phyloP scores from a whole-genome alignment of 1,284 basidiomycete genomes.

The Exobasidium cylindrosporum region DNA sequence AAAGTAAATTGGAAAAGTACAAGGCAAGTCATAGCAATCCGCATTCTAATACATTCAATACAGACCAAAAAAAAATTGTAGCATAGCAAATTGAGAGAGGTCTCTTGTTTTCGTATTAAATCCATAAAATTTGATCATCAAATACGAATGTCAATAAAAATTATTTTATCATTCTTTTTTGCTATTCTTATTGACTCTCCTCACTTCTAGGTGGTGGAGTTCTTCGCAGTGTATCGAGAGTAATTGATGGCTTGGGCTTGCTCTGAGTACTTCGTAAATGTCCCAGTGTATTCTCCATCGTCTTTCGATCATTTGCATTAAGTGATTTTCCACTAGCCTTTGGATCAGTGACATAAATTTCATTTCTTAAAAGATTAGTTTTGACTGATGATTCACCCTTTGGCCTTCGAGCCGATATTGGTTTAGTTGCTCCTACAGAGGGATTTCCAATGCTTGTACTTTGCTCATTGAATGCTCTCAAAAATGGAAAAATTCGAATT shows the following conservation, averaged over 20 bases:
- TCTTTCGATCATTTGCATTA: neutral
- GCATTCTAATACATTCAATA: no score
- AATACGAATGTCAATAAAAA: no score
- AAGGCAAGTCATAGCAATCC: no score
- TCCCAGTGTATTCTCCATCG: neutral
- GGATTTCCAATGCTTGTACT: neutral
- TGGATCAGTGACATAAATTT: slow-evolving; percentile 9
- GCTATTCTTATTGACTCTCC: neutral
- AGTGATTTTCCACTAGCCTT: neutral
- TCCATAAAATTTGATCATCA: neutral
- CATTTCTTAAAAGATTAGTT: neutral
- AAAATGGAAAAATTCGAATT: slow-evolving; percentile 34
- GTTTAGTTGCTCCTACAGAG: neutral
- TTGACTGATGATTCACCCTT: neutral
- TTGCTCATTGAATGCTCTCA: slow-evolving; percentile 24
- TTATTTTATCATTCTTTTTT: neutral
- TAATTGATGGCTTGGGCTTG: neutral
- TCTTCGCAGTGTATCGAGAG: neutral
- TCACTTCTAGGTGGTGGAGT: neutral
- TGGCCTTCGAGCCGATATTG: neutral
- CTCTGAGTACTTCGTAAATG: neutral
- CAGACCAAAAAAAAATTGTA: no score
- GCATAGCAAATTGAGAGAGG: no score
- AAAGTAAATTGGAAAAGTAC: no score
- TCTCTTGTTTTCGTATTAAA: neutral